Conservation (phyloP, 352 stramenopile genomes). For the Phytopythium aichiense region DNA sequence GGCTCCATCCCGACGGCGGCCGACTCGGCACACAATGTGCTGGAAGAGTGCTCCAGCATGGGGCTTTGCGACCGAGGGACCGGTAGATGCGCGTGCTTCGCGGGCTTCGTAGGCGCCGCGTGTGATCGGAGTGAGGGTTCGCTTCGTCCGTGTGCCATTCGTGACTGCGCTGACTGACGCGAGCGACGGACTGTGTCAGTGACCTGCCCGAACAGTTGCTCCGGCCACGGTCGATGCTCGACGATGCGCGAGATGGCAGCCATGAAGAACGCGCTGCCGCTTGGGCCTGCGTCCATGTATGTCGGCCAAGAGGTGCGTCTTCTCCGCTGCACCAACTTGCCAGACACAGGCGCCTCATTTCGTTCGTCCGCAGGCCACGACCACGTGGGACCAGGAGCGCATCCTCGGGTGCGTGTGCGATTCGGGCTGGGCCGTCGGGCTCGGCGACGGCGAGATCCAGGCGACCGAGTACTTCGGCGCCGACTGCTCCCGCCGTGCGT, state of each 20-base stretch:
- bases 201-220: slow-evolving; percentile 68
- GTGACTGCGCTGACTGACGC: not conserved
- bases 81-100: slow-evolving; percentile 79
- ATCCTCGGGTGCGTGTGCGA: slow-evolving; percentile 90
- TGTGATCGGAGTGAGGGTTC: slow-evolving; percentile 62
- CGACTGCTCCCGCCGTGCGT: slow-evolving; percentile 78
- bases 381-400: slow-evolving; percentile 89
- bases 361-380: slow-evolving; percentile 25
- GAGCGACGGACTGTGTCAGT: slow-evolving; percentile 20
- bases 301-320: slow-evolving; percentile 27
- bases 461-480: slow-evolving; percentile 85
- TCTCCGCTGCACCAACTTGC: not conserved
- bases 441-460: slow-evolving; percentile 67
- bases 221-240: slow-evolving; percentile 62
- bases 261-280: slow-evolving; percentile 51
- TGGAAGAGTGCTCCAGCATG: slow-evolving; percentile 87
- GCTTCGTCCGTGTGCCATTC: not conserved
- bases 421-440: slow-evolving; percentile 80
- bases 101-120: slow-evolving; percentile 71
- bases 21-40: slow-evolving; percentile 30
- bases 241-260: slow-evolving; percentile 81
- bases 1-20: slow-evolving; percentile 35
- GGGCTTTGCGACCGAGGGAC: slow-evolving; percentile 72
- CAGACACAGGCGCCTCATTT: not conserved
- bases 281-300: slow-evolving; percentile 73